These are phyloP conservation scores for Sanghuangporus weigelae DNA, from an alignment of 1,284 basidiomycete genomes.

Conservation along the genomic window DNA sequence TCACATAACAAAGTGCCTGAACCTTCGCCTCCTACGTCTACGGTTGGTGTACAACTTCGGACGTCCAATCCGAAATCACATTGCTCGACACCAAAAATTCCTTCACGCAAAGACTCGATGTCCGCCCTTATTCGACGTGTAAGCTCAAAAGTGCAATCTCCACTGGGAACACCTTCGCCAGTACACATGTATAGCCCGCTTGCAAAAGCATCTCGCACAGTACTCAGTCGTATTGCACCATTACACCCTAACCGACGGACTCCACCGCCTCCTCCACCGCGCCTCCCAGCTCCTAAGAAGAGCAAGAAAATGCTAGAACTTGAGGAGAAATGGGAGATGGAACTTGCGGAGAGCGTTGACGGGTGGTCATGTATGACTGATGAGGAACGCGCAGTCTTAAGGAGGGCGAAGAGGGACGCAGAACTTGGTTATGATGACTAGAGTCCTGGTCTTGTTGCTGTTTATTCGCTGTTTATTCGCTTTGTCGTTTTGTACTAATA, in stretches of 20 bases:
- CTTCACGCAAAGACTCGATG: constrained; percentile 39
- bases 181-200: constrained; percentile 47
- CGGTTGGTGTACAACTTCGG: not conserved
- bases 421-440: constrained; percentile 58
- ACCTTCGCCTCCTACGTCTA: constrained; percentile 7
- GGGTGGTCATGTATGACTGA: constrained; percentile 68
- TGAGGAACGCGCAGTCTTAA: constrained; percentile 53
- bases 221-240: constrained; percentile 63
- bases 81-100: constrained; percentile 36
- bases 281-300: constrained; percentile 61
- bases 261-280: constrained; percentile 62
- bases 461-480: not conserved
- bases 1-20: not conserved
- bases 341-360: constrained; percentile 64
- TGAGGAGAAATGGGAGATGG: constrained; percentile 76
- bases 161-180: constrained; percentile 40
- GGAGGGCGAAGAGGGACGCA: constrained; percentile 54
- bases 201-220: constrained; percentile 54
- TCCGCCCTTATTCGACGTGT: constrained; percentile 68
- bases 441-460: not conserved
- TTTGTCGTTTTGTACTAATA: not conserved
- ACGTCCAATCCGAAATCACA: constrained; percentile 17
- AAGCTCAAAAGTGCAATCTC: constrained; percentile 59
- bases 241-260: constrained; percentile 65
- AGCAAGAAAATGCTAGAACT: constrained; percentile 68